Evolutionary conservation across 148 eudicot species (phyloP).

Genomic region (Camellia japonica): DNA sequence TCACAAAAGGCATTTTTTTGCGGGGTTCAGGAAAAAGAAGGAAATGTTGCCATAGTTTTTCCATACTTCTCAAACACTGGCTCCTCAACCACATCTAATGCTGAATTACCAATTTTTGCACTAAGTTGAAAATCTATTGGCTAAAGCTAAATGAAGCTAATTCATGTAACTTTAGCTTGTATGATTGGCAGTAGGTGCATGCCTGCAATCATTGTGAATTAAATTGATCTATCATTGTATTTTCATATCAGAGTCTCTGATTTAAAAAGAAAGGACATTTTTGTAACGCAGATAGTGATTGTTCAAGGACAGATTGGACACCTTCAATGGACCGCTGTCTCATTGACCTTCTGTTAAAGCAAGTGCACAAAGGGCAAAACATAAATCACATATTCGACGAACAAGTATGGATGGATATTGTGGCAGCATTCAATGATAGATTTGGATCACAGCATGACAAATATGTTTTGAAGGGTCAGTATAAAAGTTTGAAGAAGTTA

Average conservation of each 20-base stretch:
- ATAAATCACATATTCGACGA: not conserved
- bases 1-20: not conserved
- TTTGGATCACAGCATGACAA: conserved; percentile 9
- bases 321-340: conserved; percentile 21
- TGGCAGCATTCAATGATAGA: not conserved
- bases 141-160: not conserved
- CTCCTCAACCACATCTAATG: no score
- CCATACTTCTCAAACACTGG: no score
- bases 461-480: conserved; percentile 4
- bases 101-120: no score
- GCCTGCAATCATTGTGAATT: not conserved
- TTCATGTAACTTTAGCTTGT: not conserved
- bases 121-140: no score
- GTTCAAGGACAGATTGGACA: conserved; percentile 14
- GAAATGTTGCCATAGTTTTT: no score
- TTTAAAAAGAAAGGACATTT: conserved; percentile 3
- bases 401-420: not conserved
- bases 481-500: conserved; percentile 15
- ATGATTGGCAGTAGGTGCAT: not conserved
- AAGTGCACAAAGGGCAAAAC: conserved; percentile 10
- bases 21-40: no score
- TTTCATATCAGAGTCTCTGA: not conserved
- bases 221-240: not conserved
- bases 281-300: conserved; percentile 10
- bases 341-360: conserved; percentile 18